Percentiles rank a stretch among this genome's conserved stretches.
Evolutionary conservation across 768 basidiomycete genomes (phyloP).

Genomic region (Lactarius hatsudake): DNA sequence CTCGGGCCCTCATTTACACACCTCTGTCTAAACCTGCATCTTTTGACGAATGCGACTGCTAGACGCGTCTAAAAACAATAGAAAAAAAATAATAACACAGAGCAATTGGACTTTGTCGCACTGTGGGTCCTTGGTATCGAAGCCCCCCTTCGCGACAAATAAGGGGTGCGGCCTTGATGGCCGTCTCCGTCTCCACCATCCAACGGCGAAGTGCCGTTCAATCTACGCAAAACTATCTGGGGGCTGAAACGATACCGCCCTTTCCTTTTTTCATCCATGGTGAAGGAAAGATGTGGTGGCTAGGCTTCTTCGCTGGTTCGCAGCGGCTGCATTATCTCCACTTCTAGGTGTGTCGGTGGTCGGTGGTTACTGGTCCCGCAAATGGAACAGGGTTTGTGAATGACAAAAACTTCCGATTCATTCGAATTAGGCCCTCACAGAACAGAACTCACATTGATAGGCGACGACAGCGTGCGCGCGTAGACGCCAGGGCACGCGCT

Average conservation of each 20-base stretch:
- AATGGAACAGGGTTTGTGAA: conserved; percentile 15
- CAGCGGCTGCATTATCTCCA: conserved; percentile 8
- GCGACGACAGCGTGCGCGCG: neutral
- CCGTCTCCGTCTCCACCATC: neutral
- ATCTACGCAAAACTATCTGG: conserved; percentile 8
- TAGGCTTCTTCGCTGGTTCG: neutral
- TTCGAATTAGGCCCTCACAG: neutral
- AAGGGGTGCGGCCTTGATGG: conserved; percentile 17
- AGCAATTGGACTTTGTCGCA: neutral
- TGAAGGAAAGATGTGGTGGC: neutral
- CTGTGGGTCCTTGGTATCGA: neutral
- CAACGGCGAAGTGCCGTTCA: conserved; percentile 1
- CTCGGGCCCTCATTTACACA: neutral
- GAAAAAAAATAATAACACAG: neutral
- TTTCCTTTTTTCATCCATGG: neutral
- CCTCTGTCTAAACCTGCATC: neutral
- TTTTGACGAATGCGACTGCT: neutral
- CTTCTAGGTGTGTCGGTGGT: conserved; percentile 6
- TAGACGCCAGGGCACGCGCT: neutral
- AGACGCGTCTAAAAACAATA: neutral
- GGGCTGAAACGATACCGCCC: neutral
- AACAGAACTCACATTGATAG: neutral
- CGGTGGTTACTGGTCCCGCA: conserved; percentile 6
- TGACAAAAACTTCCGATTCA: neutral
- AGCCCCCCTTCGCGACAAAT: neutral